Base-by-base conservation (phyloP, 1,284 basidiomycete genomes). In the Wolfiporia cocos region DNA sequence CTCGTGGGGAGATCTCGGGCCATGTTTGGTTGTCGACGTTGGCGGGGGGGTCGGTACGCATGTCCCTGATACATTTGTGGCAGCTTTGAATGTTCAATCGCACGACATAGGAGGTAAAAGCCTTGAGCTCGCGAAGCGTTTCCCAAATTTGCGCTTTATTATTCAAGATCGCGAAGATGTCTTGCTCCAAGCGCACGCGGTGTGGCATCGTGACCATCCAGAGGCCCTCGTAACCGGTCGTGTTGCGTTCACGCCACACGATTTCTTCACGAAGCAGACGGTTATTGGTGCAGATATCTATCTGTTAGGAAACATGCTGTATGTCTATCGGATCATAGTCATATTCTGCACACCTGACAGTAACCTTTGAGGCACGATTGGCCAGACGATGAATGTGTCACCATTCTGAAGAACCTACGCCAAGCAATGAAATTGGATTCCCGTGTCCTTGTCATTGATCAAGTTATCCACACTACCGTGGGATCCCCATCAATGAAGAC, bases 181-280 rank as follows among this genome's bases (percentile, higher is more conserved):
- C 17, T 38, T 45, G 22, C 31, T 40, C 12, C 30, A 50, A 12
- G 51, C 47, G 11, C 23, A 37, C n/a, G 31, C 35, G 3, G 23
- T 47, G 1, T 50, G 48, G 49, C 9, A 34, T 26, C 22, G 23
- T 9, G 42, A 46, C n/a, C 23, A 33, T 22, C 41, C 43, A 2
- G 33, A 42, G 0, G 37, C 46, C 14, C 2, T 50, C 10, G 37
- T 14, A 21, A 14, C n/a, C 5, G 30, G 39, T n/a, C 46, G 49
- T 15, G 39, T 43, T 2, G 11, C 17, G 12, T 34, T 50, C 21
- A 21, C 42, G 47, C 47, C 23, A 9, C 57, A 63, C 43, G 58
- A 65, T 38, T 64, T 64, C 44, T 64, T 64, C 48, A 30, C 32
- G 3, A 50, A 56, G 4, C 61, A 64, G 41, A 58, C 63, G 0